phyloP scores from a whole-genome alignment of 306 rosid species.

The Inga oerstediana region DNA sequence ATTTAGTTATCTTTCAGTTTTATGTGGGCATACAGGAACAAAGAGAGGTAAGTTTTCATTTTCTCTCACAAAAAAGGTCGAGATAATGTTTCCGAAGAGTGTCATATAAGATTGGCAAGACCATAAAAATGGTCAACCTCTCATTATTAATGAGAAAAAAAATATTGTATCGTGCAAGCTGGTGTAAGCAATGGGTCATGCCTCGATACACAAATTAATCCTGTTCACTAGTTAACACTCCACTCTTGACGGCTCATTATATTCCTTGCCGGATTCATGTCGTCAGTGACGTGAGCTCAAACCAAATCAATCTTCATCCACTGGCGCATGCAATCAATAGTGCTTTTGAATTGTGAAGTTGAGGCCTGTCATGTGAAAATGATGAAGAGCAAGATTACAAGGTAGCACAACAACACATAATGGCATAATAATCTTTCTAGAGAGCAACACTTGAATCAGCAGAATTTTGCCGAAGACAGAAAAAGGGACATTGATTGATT shows the following conservation, averaged over 20 bases:
- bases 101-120: neutral
- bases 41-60: neutral
- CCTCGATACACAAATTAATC: neutral
- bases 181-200: neutral
- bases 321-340: neutral
- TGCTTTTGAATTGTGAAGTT: slow-evolving; percentile 10
- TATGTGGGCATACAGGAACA: neutral
- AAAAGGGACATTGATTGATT: neutral
- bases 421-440: slow-evolving; percentile 23
- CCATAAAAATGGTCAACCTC: neutral
- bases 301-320: neutral
- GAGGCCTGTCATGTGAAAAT: neutral
- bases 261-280: neutral
- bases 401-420: neutral
- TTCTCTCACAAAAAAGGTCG: neutral
- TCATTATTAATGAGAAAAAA: neutral
- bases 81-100: neutral
- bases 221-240: neutral
- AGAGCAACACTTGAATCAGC: slow-evolving; percentile 9
- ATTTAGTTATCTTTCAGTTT: neutral
- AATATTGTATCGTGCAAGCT: neutral
- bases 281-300: neutral
- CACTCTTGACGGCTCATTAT: neutral
- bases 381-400: neutral
- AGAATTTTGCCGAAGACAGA: neutral